These are phyloP conservation scores for Dissoconium aciculare DNA, from an alignment of 2,329 filamentous ascomycete species.

Conservation along the genomic window DNA sequence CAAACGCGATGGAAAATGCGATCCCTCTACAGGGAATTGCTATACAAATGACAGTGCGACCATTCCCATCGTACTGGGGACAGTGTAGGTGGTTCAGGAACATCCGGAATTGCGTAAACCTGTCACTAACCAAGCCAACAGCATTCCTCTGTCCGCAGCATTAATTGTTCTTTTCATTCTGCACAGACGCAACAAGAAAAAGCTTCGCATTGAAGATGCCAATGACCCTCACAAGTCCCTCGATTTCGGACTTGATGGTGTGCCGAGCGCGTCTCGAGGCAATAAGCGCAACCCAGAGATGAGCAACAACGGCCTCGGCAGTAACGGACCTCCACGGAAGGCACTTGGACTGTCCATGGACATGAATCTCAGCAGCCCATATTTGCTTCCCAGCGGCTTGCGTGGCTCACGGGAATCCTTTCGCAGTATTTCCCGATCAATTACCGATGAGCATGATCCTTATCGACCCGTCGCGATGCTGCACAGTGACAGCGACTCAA, in stretches of 20 bases:
- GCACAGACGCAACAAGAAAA: slow-evolving; percentile 62
- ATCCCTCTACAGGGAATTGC: slow-evolving; percentile 14
- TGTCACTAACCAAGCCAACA: slow-evolving; percentile 28
- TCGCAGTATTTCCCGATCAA: slow-evolving; percentile 64
- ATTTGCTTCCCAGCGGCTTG: slow-evolving; percentile 74
- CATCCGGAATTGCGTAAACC: not conserved
- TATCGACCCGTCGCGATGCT: slow-evolving; percentile 55
- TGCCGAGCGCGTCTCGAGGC: slow-evolving; percentile 25
- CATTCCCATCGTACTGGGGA: slow-evolving; percentile 22
- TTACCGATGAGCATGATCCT: slow-evolving; percentile 65
- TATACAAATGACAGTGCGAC: slow-evolving; percentile 10
- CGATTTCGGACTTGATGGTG: slow-evolving; percentile 70
- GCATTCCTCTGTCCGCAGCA: slow-evolving; percentile 59
- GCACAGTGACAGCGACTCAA: slow-evolving; percentile 27
- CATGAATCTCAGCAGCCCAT: slow-evolving; percentile 65
- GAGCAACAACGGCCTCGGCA: slow-evolving; percentile 38
- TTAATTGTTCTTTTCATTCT: slow-evolving; percentile 56
- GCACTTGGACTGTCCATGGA: slow-evolving; percentile 43
- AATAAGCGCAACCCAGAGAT: slow-evolving; percentile 33
- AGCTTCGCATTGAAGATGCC: slow-evolving; percentile 59
- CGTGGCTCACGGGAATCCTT: slow-evolving; percentile 74
- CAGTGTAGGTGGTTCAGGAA: slow-evolving; percentile 18
- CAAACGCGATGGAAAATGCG: slow-evolving; percentile 9
- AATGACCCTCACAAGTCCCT: slow-evolving; percentile 79
- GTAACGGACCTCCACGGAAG: slow-evolving; percentile 12